A percentile compares a stretch with the other conserved stretches of the same genome.
These are phyloP conservation scores for Clarireedia paspali DNA, from an alignment of 2,329 filamentous ascomycete species.

Conservation along the genomic window DNA sequence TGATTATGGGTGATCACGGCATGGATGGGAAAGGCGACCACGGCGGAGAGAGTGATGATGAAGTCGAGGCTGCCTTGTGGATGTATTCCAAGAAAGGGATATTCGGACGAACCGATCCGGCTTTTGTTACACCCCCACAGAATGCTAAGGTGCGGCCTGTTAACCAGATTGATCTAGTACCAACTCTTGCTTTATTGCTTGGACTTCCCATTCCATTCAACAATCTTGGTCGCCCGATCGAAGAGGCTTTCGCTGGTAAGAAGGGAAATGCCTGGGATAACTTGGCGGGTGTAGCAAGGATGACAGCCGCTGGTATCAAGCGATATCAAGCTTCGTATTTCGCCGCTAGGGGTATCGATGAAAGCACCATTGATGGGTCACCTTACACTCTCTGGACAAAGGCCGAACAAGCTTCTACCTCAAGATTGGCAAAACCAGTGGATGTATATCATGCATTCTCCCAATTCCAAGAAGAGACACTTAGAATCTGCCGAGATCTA, in stretches of 20 bases:
- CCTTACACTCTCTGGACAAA: slow-evolving; percentile 51
- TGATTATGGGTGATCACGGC: slow-evolving; percentile 98
- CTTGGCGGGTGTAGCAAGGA: slow-evolving; percentile 66
- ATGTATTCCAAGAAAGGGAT: slow-evolving; percentile 89
- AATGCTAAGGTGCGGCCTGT: slow-evolving; percentile 71
- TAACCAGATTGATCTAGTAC: slow-evolving; percentile 90
- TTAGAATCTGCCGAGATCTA: slow-evolving; percentile 70
- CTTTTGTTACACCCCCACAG: slow-evolving; percentile 49
- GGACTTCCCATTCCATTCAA: slow-evolving; percentile 95
- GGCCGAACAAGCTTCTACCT: slow-evolving; percentile 32
- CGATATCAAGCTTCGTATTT: slow-evolving; percentile 84
- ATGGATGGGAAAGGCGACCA: slow-evolving; percentile 98
- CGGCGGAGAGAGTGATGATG: slow-evolving; percentile 95
- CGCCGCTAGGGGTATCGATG: slow-evolving; percentile 59
- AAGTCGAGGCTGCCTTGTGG: slow-evolving; percentile 91
- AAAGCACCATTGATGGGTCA: slow-evolving; percentile 45
- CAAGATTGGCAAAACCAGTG: slow-evolving; percentile 32
- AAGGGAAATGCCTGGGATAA: slow-evolving; percentile 67
- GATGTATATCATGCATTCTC: slow-evolving; percentile 52
- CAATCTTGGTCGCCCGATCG: slow-evolving; percentile 85
- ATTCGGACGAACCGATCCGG: slow-evolving; percentile 69
- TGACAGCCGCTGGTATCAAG: slow-evolving; percentile 79
- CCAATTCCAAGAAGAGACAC: slow-evolving; percentile 69
- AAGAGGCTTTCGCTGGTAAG: slow-evolving; percentile 78
- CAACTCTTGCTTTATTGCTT: slow-evolving; percentile 78